Evolutionary conservation across 768 basidiomycete genomes (phyloP).

Genomic region (Termitomyces sp.): DNA sequence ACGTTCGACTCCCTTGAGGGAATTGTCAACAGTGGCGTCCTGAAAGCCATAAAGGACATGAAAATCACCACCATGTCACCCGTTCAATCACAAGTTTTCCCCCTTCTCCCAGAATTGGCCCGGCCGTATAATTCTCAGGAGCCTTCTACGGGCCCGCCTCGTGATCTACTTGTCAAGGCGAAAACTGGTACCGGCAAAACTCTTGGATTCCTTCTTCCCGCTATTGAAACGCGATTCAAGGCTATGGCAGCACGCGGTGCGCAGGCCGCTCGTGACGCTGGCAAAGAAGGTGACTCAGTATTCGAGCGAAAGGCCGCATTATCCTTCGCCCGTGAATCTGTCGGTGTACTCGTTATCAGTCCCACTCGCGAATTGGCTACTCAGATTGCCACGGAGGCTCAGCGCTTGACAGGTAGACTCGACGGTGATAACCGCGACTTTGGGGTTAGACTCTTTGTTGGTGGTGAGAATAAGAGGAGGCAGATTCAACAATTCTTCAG

Average conservation of each 20-base stretch:
- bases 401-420: slow-evolving; percentile 59
- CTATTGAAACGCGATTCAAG: slow-evolving; percentile 71
- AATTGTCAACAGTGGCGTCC: slow-evolving; percentile 34
- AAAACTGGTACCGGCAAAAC: slow-evolving; percentile 92
- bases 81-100: slow-evolving; percentile 79
- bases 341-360: slow-evolving; percentile 78
- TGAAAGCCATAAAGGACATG: slow-evolving; percentile 69
- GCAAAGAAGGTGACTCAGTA: slow-evolving; percentile 26
- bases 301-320: slow-evolving; percentile 27
- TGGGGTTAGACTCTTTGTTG: slow-evolving; percentile 72
- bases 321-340: slow-evolving; percentile 40
- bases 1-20: slow-evolving; percentile 35
- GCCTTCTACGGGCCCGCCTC: slow-evolving; percentile 23
- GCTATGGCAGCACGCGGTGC: slow-evolving; percentile 44
- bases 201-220: slow-evolving; percentile 82
- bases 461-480: slow-evolving; percentile 60
- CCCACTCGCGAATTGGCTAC: slow-evolving; percentile 90
- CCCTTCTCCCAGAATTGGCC: slow-evolving; percentile 68
- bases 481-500: slow-evolving; percentile 70
- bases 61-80: slow-evolving; percentile 67
- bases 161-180: slow-evolving; percentile 83
- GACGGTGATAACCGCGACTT: slow-evolving; percentile 34
- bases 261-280: slow-evolving; percentile 39
- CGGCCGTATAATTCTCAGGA: slow-evolving; percentile 42
- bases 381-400: slow-evolving; percentile 84